These are phyloP conservation scores for Teunomyces panamensis DNA, from an alignment of 805 yeast species.

Conservation along the genomic window DNA sequence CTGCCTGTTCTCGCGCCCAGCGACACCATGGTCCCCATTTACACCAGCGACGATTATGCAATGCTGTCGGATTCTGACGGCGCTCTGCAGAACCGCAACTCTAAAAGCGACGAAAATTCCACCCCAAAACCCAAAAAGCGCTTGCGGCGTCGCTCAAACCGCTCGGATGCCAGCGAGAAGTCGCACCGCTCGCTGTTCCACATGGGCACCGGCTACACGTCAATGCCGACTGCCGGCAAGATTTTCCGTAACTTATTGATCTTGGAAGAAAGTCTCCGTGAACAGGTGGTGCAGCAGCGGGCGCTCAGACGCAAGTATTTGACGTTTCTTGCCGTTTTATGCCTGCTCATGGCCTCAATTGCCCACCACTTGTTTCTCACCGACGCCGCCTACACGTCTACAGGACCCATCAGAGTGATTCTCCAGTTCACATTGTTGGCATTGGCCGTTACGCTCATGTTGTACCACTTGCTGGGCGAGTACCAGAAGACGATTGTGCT, in stretches of 20 bases:
- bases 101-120: constrained; percentile 13
- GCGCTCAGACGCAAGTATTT: constrained; percentile 61
- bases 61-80: constrained; percentile 36
- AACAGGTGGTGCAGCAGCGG: constrained; percentile 73
- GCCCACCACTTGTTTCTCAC: constrained; percentile 36
- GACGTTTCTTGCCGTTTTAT: constrained; percentile 44
- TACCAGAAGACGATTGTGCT: constrained; percentile 79
- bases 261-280: constrained; percentile 80
- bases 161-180: constrained; percentile 16
- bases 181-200: constrained; percentile 18
- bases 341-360: constrained; percentile 39
- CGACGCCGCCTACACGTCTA: constrained; percentile 15
- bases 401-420: constrained; percentile 35
- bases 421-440: constrained; percentile 59
- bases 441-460: constrained; percentile 60
- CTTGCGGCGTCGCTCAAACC: constrained; percentile 5
- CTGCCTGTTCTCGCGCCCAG: constrained; percentile 20
- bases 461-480: constrained; percentile 87
- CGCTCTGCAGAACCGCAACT: constrained; percentile 25
- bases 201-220: constrained; percentile 16
- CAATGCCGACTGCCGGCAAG: constrained; percentile 56
- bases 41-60: constrained; percentile 25
- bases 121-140: constrained; percentile 22
- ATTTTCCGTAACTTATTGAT: constrained; percentile 79
- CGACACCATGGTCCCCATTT: constrained; percentile 7